Percentiles rank a stretch among this genome's conserved stretches.
phyloP scores from a whole-genome alignment of 2,329 filamentous ascomycete genomes.

The Fusarium nisikadoi region DNA sequence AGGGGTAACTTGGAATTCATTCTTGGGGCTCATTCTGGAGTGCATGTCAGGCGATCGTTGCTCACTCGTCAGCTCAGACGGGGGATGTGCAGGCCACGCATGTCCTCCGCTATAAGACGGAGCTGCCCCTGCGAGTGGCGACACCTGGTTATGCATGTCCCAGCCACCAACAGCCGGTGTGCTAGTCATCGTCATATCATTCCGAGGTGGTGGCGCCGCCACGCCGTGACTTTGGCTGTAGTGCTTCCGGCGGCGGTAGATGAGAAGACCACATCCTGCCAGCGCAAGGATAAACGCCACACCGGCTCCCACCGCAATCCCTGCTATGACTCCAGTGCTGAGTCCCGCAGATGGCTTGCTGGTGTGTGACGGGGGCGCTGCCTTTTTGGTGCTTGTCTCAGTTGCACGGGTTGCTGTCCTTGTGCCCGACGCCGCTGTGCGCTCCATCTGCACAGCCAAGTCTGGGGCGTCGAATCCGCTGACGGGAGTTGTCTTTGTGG shows the following conservation, averaged over 20 bases:
- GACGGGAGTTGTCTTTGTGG: background rate
- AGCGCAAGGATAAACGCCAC: background rate
- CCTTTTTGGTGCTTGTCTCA: background rate
- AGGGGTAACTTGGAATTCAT: background rate
- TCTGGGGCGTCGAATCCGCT: constrained; percentile 11
- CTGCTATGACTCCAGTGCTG: constrained; percentile 2
- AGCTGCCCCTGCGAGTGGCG: no score
- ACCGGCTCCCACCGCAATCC: constrained; percentile 4
- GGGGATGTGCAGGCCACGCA: background rate
- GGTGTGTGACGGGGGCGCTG: background rate
- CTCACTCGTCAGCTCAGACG: background rate
- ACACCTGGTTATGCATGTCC: no score
- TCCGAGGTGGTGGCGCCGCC: background rate
- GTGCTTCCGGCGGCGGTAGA: background rate
- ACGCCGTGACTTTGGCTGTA: constrained; percentile 7
- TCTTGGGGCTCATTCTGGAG: background rate
- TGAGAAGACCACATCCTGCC: background rate
- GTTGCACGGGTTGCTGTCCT: background rate
- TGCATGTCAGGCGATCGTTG: background rate
- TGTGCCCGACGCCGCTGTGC: background rate
- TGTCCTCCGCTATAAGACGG: background rate
- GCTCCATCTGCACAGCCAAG: background rate
- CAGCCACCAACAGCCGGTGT: no score
- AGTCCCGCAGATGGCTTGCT: background rate
- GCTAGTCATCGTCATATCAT: background rate